A percentile compares a stretch with the other conserved stretches of the same genome.
phyloP scores from a whole-genome alignment of 495 filamentous ascomycete genomes.

The Parachaetomium inaequale region DNA sequence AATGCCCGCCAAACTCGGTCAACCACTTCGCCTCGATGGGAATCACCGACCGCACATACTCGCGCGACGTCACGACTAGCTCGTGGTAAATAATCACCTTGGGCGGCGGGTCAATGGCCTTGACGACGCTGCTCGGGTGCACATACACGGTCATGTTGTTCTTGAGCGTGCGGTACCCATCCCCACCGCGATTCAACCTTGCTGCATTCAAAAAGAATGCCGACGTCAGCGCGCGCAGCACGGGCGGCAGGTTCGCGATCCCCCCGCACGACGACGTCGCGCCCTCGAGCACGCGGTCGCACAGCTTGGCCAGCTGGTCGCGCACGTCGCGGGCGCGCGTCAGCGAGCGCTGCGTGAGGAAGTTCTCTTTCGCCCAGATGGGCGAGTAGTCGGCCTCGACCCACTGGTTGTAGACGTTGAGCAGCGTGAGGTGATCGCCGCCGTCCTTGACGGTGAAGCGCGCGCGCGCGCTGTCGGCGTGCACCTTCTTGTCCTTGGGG shows the following conservation, averaged over 20 bases:
- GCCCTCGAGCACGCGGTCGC: conserved; percentile 83
- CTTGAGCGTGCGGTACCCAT: conserved; percentile 93
- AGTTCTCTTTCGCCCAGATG: conserved; percentile 91
- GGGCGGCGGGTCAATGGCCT: conserved; percentile 68
- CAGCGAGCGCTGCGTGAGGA: conserved; percentile 82
- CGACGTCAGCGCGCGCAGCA: conserved; percentile 82
- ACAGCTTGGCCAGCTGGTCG: conserved; percentile 91
- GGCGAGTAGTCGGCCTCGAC: conserved; percentile 86
- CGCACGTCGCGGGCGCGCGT: conserved; percentile 87
- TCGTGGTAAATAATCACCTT: conserved; percentile 92
- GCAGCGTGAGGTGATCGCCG: conserved; percentile 82
- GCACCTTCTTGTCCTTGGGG: conserved; percentile 95
- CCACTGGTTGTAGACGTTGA: conserved; percentile 99
- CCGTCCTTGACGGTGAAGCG: conserved; percentile 91
- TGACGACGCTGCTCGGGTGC: conserved; percentile 79
- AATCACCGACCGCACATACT: conserved; percentile 88
- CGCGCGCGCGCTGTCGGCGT: conserved; percentile 88
- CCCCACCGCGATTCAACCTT: conserved; percentile 75
- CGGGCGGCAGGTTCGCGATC: conserved; percentile 64
- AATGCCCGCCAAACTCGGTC: conserved; percentile 90
- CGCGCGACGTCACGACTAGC: conserved; percentile 85
- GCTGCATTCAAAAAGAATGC: conserved; percentile 97
- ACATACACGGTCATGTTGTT: conserved; percentile 85
- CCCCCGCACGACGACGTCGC: conserved; percentile 67
- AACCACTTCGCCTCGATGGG: conserved; percentile 84